Evolutionary conservation across 768 basidiomycete genomes (phyloP).

Genomic region (Lactarius tabidus): DNA sequence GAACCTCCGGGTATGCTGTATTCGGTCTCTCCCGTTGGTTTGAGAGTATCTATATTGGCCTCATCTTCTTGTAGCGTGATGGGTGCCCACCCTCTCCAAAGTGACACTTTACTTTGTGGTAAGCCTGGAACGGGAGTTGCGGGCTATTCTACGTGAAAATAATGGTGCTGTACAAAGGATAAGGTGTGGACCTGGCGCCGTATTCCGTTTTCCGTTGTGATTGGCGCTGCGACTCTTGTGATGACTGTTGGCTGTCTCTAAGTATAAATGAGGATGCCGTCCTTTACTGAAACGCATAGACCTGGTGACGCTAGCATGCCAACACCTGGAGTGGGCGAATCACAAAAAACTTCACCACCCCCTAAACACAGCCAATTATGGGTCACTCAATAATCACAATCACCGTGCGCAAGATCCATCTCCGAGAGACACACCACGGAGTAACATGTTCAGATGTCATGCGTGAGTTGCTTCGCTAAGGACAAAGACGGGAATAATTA

Average conservation of each 20-base stretch:
- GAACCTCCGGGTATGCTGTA: slow-evolving; percentile 4
- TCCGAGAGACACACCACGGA: slow-evolving; percentile 67
- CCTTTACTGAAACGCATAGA: slow-evolving; percentile 15
- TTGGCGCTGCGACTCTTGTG: slow-evolving; percentile 13
- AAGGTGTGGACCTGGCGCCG: slow-evolving; percentile 12
- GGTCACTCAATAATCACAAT: slow-evolving; percentile 56
- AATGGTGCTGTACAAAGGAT: slow-evolving; percentile 7
- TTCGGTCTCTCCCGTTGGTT: slow-evolving; percentile 4
- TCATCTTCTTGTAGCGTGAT: not conserved
- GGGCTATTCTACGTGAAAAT: not conserved
- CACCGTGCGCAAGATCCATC: slow-evolving; percentile 81
- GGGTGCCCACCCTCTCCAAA: not conserved
- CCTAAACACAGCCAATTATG: slow-evolving; percentile 42
- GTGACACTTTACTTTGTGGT: slow-evolving; percentile 9
- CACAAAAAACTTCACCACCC: slow-evolving; percentile 73
- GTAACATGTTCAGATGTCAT: slow-evolving; percentile 47
- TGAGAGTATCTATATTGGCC: not conserved
- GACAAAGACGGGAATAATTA: slow-evolving; percentile 49
- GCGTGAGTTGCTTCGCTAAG: slow-evolving; percentile 49
- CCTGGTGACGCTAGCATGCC: slow-evolving; percentile 38
- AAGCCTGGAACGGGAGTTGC: slow-evolving; percentile 2
- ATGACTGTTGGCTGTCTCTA: slow-evolving; percentile 11
- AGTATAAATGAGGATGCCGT: slow-evolving; percentile 17
- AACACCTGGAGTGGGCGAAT: slow-evolving; percentile 81
- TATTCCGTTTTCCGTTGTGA: slow-evolving; percentile 11